A percentile compares a stretch with the other conserved stretches of the same genome.
These are phyloP conservation scores for Thalassiosira exigua DNA, from an alignment of 352 stramenopile genomes.

Conservation along the genomic window DNA sequence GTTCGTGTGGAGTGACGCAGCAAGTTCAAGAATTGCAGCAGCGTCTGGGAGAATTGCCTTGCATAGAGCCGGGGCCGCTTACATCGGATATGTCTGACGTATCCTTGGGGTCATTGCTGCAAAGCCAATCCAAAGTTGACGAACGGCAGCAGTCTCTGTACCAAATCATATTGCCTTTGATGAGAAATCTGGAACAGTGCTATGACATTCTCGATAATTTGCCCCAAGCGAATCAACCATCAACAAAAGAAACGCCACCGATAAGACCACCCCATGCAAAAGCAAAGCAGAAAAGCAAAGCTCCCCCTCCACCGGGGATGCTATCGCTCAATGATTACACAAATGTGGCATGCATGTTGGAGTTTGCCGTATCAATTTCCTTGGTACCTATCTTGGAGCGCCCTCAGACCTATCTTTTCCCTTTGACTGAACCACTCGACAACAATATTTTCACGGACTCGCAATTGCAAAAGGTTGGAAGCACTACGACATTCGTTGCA, in stretches of 20 bases:
- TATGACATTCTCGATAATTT: constrained; percentile 57
- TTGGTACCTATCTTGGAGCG: constrained; percentile 71
- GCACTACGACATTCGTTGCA: constrained; percentile 27
- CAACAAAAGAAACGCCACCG: not conserved
- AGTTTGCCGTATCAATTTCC: constrained; percentile 70
- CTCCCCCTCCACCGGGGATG: constrained; percentile 69
- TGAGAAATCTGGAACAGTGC: constrained; percentile 52
- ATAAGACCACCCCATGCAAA: constrained; percentile 16
- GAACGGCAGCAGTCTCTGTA: constrained; percentile 51
- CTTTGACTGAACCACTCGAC: constrained; percentile 3
- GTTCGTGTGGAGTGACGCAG: constrained; percentile 29
- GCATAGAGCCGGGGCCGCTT: not conserved
- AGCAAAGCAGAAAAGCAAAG: constrained; percentile 33
- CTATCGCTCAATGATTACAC: constrained; percentile 84
- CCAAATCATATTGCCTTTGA: constrained; percentile 45
- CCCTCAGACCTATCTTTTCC: constrained; percentile 46
- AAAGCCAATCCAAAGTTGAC: constrained; percentile 26
- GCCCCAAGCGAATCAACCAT: constrained; percentile 13
- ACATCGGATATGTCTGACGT: not conserved
- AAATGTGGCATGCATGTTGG: constrained; percentile 79
- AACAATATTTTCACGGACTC: not conserved
- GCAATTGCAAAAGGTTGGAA: constrained; percentile 29
- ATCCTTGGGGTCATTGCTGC: constrained; percentile 24
- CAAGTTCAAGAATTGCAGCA: constrained; percentile 30
- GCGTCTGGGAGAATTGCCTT: not conserved